Percentiles rank a stretch among this genome's conserved stretches.
Conservation (phyloP, 129 eudicot genomes). For the Helianthus tuberosus region DNA sequence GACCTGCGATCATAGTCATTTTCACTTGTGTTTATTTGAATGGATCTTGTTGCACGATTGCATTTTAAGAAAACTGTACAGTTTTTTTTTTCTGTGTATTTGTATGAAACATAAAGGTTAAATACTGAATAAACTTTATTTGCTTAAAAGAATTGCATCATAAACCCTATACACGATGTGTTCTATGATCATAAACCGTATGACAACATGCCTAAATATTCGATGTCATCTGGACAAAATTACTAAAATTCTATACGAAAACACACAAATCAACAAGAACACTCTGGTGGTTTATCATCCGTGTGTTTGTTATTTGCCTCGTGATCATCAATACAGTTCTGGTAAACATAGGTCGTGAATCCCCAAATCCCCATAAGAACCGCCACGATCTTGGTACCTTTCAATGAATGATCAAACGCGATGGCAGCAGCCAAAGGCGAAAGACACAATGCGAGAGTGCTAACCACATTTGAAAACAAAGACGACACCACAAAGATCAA, state of each 20-base stretch:
- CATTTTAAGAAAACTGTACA: slow-evolving; percentile 20
- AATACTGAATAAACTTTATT: slow-evolving; percentile 11
- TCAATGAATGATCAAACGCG: slow-evolving; percentile 51
- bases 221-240: slow-evolving; percentile 1
- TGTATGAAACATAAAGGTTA: slow-evolving; percentile 9
- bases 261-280: slow-evolving; percentile 13
- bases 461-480: slow-evolving; percentile 68
- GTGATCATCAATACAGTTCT: slow-evolving; percentile 57
- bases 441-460: slow-evolving; percentile 63
- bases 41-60: neutral
- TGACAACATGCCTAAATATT: neutral
- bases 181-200: slow-evolving; percentile 15
- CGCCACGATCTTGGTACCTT: slow-evolving; percentile 60
- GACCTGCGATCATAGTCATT: too few species aligned
- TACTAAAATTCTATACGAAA: neutral
- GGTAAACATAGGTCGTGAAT: slow-evolving; percentile 56
- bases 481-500: slow-evolving; percentile 69
- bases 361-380: slow-evolving; percentile 81
- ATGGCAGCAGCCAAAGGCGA: slow-evolving; percentile 66
- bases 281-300: neutral
- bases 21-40: too few species aligned
- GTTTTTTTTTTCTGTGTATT: neutral
- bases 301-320: slow-evolving; percentile 20
- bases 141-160: slow-evolving; percentile 4
- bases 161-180: slow-evolving; percentile 20